Evolutionary conservation across 805 yeast genomes (phyloP).

Genomic region (Debaryomyces tyrocola): DNA sequence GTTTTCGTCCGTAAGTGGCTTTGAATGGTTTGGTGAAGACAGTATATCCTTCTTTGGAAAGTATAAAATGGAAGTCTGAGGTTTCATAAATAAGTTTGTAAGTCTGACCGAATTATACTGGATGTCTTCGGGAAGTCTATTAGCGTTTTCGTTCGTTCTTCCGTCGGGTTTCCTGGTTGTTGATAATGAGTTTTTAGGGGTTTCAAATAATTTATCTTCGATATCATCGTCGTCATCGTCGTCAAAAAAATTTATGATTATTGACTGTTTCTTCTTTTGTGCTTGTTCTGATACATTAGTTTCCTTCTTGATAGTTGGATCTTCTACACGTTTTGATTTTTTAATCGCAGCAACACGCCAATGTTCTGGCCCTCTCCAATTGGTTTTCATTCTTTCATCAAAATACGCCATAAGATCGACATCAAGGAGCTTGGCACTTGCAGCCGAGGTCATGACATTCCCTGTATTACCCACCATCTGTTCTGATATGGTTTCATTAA

Average conservation of each 20-base stretch:
- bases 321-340: slow-evolving; percentile 26
- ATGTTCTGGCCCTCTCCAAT: slow-evolving; percentile 90
- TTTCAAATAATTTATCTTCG: slow-evolving; percentile 32
- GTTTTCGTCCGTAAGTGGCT: slow-evolving; percentile 57
- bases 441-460: not conserved
- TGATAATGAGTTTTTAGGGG: slow-evolving; percentile 21
- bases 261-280: slow-evolving; percentile 19
- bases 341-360: slow-evolving; percentile 78
- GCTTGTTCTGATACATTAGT: not conserved
- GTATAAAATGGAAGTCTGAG: slow-evolving; percentile 44
- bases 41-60: slow-evolving; percentile 15
- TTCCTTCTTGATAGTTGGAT: not conserved
- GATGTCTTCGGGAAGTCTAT: slow-evolving; percentile 69
- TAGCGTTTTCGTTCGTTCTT: slow-evolving; percentile 12
- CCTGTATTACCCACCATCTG: slow-evolving; percentile 3
- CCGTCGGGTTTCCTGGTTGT: slow-evolving; percentile 8
- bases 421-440: slow-evolving; percentile 28
- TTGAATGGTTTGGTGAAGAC: not conserved
- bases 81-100: slow-evolving; percentile 68
- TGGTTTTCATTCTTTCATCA: slow-evolving; percentile 65
- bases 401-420: slow-evolving; percentile 76
- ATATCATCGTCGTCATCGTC: slow-evolving; percentile 30
- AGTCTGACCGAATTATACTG: slow-evolving; percentile 70
- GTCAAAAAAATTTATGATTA: slow-evolving; percentile 30
- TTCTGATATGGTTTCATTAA: slow-evolving; percentile 6